Evolutionary conservation across 768 basidiomycete genomes (phyloP), one percentile per base, ranked within the genome.

Genomic region (Suillus brevipes): DNA sequence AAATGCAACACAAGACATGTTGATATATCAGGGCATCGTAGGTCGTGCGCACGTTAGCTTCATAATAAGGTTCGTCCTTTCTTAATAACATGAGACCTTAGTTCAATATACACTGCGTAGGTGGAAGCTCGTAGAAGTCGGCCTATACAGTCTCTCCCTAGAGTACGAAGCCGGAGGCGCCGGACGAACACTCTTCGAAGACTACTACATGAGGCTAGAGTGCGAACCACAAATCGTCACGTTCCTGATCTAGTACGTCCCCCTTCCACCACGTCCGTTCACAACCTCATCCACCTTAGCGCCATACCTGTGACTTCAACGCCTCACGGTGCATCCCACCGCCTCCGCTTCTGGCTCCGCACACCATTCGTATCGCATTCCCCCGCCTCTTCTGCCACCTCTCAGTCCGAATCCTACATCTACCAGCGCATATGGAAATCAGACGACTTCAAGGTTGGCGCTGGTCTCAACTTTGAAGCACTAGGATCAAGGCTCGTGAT

Each of bases 351-450:
- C 49, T 90, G 88, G 89, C 74, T 88, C 57, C 84, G 84, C 36
- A 82, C 82, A 23, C 79, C 83, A 18, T 73, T 78, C 77, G 28
- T 61, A 75, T 50, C 71, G 74, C 53, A 69, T 4, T 62, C 58
- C n/a, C 38, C 72, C 57, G 38, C 75, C 78, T 47, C 78, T 72
- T 62, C 69, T 69, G 18, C 72, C 71, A 68, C 74, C 28, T 78
- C 56, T 78, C 81, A 16, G 79, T 80, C 69, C 75, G 82, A 84
- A 62, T 82, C 85, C 3, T 85, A 82, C 70, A 74, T 86, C 64
- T 89, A 85, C 73, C 87, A 89, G 68, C 85, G 88, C 23, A 78
- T 90, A 71, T 89, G 85, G 83, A 88, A 88, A 74, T 79, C 79
- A 25, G 88, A 90, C 69, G 74, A 78, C 18, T 86, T 90, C 73